Base-by-base conservation (phyloP, 1,284 basidiomycete genomes). In the Puccinia polysora region DNA sequence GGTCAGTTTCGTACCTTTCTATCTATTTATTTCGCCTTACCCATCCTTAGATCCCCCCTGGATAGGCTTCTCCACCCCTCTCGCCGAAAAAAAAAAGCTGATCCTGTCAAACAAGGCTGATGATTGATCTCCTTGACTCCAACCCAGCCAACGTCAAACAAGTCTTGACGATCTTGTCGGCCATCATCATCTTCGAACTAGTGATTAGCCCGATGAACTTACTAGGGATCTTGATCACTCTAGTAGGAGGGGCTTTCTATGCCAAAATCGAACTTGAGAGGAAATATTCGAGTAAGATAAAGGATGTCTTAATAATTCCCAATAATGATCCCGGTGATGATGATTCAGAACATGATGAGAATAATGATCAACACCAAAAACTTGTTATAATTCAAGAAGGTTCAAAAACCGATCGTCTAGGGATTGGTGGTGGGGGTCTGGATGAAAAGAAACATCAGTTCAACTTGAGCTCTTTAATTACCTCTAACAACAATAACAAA, bases 151-250 rank as follows among this genome's bases (percentile, higher is more conserved):
- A 93, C 78, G 86, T 92, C 71, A 97, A 97, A 81, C 93, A 96
- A 79, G 93, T 92, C n/a, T 80, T 96, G 74, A 94, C 92, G 1
- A 88, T 96, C 75, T 83, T 92, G 2, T 85, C 88, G 64, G 90
- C 91, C 0, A 89, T 96, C 10, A 76, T 84, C 43, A 84, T 95
- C 38, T 96, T 96, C 81, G 82, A 92, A 78, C 81, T 95, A 59
- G 84, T 85, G 10, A 90, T 96, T 79, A 89, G 88, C 52, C 82
- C 84, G 30, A 84, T 84, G 73, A 96, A 96, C 78, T 86, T 84
- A 18, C 75, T 89, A 36, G 93, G 93, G 0, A 93, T 96, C 73
- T 59, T 84, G 10, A 81, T 94, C 69, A 95, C 93, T 4, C 84
- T 96, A 2, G 75, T 84, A 4, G 93, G 93, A 34, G 91, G 93